Percentiles rank a stretch among this genome's conserved stretches.
Conservation (phyloP, 345 rosid species). For the Turritis glabra region DNA sequence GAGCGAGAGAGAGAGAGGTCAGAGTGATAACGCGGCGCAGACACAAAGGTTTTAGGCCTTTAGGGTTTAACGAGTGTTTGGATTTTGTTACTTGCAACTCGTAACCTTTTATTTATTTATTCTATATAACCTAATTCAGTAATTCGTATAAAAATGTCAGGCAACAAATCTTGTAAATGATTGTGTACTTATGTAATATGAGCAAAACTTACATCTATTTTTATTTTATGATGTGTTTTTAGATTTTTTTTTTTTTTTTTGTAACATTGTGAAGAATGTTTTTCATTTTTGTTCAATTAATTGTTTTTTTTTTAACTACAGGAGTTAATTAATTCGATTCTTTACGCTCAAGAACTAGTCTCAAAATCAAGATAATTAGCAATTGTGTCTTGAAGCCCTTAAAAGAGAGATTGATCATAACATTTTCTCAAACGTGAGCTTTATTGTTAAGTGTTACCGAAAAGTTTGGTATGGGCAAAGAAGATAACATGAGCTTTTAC, state of each 20-base stretch:
- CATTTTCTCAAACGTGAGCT: neutral
- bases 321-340: too few species aligned
- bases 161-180: neutral
- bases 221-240: neutral
- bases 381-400: neutral
- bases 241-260: too few species aligned
- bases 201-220: neutral
- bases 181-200: neutral
- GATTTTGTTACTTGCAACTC: neutral
- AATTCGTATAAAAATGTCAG: neutral
- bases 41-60: too few species aligned
- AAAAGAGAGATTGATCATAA: neutral
- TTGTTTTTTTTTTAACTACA: too few species aligned
- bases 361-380: neutral
- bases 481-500: neutral
- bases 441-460: neutral
- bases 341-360: neutral
- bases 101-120: neutral
- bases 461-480: neutral
- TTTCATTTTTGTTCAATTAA: neutral
- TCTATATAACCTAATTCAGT: neutral
- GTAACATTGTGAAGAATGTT: too few species aligned
- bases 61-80: neutral
- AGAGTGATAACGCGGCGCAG: too few species aligned
- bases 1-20: too few species aligned